These are phyloP conservation scores for Gracilaria domingensis DNA, from an alignment of 23 red algal species.

Conservation along the genomic window DNA sequence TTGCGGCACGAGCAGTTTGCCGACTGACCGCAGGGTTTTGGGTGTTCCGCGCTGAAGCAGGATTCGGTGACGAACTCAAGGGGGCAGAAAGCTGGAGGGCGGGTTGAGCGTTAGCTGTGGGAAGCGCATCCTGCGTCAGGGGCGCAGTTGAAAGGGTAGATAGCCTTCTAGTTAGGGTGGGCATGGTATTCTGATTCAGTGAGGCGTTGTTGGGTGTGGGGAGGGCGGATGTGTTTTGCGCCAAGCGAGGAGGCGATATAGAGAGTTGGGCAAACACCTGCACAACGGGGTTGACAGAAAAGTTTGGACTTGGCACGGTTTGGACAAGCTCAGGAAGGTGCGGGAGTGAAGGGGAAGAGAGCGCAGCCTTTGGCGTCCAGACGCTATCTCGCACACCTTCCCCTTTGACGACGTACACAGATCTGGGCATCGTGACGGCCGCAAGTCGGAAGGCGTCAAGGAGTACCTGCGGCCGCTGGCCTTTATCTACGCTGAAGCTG, in stretches of 20 bases:
- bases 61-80: not conserved
- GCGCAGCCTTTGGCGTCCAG: slow-evolving; percentile 8
- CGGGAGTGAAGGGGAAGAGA: not conserved
- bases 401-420: slow-evolving; percentile 23
- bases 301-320: slow-evolving; percentile 23
- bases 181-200: not conserved
- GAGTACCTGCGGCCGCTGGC: too few relatives aligned
- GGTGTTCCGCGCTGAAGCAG: not conserved
- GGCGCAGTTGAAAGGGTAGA: not conserved
- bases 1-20: not conserved
- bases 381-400: slow-evolving; percentile 41
- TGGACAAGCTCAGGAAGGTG: slow-evolving; percentile 11
- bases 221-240: not conserved
- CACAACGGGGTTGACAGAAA: not conserved
- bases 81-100: not conserved
- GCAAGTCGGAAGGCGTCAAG: not conserved
- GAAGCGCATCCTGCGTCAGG: not conserved
- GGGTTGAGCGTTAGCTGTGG: not conserved
- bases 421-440: slow-evolving; percentile 8
- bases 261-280: not conserved
- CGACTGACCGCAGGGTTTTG: not conserved
- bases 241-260: not conserved
- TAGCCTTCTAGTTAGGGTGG: not conserved
- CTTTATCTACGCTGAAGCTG: too few relatives aligned
- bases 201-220: slow-evolving; percentile 7